Evolutionary conservation across 148 eudicot genomes (phyloP).

Genomic region (Rhododendron kiyosumense): DNA sequence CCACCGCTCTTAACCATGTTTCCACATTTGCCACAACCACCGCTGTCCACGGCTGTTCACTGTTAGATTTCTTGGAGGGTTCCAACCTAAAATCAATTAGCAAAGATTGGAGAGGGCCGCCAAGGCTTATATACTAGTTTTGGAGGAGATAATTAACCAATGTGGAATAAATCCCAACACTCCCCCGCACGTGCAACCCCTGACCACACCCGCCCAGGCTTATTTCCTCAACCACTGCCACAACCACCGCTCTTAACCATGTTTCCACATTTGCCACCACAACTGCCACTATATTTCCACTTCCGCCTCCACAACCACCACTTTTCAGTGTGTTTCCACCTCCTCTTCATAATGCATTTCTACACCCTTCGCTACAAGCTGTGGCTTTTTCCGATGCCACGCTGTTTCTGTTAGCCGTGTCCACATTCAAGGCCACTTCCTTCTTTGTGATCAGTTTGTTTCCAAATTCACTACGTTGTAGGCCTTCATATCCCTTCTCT

Average conservation of each 20-base stretch:
- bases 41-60: slow-evolving; percentile 5
- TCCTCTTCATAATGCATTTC: background rate
- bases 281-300: slow-evolving; percentile 25
- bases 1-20: background rate
- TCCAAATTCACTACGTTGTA: slow-evolving; percentile 2
- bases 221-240: slow-evolving; percentile 23
- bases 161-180: too few species aligned
- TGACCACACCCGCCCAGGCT: too few species aligned
- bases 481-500: slow-evolving; percentile 48
- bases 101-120: too few species aligned
- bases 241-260: slow-evolving; percentile 13
- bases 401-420: slow-evolving; percentile 9
- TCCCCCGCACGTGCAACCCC: too few species aligned
- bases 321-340: slow-evolving; percentile 15
- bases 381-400: slow-evolving; percentile 9
- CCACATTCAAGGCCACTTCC: slow-evolving; percentile 12
- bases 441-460: slow-evolving; percentile 13
- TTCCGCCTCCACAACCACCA: slow-evolving; percentile 5
- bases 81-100: too few species aligned
- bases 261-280: slow-evolving; percentile 20
- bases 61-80: too few species aligned
- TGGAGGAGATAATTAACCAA: too few species aligned
- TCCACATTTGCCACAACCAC: slow-evolving; percentile 20
- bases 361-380: background rate
- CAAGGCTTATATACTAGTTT: too few species aligned